Evolutionary conservation across 768 basidiomycete species (phyloP).

Genomic region (Xerocomus spinulosus): DNA sequence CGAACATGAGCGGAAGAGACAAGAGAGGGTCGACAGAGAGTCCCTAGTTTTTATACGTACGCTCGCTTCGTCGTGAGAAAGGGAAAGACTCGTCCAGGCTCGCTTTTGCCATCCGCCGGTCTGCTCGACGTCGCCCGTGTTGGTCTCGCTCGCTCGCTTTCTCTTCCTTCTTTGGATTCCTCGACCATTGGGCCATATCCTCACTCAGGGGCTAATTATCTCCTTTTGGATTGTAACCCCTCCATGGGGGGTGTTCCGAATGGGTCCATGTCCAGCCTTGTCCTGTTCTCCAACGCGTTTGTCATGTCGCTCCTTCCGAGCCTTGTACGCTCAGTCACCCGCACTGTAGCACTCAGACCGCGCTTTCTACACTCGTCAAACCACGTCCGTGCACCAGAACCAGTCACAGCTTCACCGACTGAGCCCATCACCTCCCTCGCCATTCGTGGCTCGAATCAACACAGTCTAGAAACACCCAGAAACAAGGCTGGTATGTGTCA

Average conservation of each 20-base stretch:
- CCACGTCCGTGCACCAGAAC: constrained; percentile 37
- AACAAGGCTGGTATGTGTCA: constrained; percentile 75
- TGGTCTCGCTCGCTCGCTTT: not conserved
- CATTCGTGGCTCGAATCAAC: constrained; percentile 75
- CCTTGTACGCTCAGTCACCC: constrained; percentile 26
- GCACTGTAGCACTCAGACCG: constrained; percentile 44
- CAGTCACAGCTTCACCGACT: constrained; percentile 37
- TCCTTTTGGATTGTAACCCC: constrained; percentile 3
- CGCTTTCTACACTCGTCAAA: constrained; percentile 57
- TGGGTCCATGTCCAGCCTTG: not conserved
- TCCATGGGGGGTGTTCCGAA: constrained; percentile 13
- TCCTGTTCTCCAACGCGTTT: not conserved
- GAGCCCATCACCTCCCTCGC: constrained; percentile 70
- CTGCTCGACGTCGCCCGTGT: not conserved
- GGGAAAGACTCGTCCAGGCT: not conserved
- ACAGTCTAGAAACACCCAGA: constrained; percentile 79
- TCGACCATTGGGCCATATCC: not conserved
- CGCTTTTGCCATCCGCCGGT: not conserved
- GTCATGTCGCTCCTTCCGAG: constrained; percentile 47
- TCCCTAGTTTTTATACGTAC: constrained; percentile 28
- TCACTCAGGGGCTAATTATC: constrained; percentile 11
- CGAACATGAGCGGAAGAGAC: constrained; percentile 16
- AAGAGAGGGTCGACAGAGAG: not conserved
- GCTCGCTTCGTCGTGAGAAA: constrained; percentile 30
- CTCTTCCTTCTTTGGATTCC: not conserved